A percentile compares a stretch with the other conserved stretches of the same genome.
phyloP scores from a whole-genome alignment of 2,329 filamentous ascomycete species.

The Emergomyces pasteurianus region DNA sequence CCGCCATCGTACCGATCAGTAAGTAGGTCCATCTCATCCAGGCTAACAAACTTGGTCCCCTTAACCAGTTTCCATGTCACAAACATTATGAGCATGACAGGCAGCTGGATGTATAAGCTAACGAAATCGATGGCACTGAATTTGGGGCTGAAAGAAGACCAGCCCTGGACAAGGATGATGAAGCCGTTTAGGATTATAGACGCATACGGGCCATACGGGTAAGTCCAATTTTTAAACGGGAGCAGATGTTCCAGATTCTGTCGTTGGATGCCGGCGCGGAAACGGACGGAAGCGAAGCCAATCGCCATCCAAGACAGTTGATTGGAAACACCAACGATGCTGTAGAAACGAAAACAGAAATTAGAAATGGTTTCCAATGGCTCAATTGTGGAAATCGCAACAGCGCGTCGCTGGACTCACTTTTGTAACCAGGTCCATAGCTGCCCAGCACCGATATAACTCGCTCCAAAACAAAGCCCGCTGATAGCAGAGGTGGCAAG shows the following conservation, averaged over 20 bases:
- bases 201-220: slow-evolving; percentile 49
- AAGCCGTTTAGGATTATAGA: slow-evolving; percentile 47
- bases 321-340: slow-evolving; percentile 55
- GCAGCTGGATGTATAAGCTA: slow-evolving; percentile 52
- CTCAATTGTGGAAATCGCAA: too few relatives aligned
- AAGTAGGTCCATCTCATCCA: slow-evolving; percentile 40
- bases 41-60: slow-evolving; percentile 33
- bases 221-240: slow-evolving; percentile 56
- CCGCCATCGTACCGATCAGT: slow-evolving; percentile 33
- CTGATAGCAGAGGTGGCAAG: slow-evolving; percentile 43
- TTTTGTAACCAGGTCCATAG: slow-evolving; percentile 58
- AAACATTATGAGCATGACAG: slow-evolving; percentile 46
- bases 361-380: not conserved
- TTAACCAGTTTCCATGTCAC: slow-evolving; percentile 44
- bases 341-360: slow-evolving; percentile 14
- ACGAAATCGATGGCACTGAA: slow-evolving; percentile 51
- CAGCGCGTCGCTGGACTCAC: slow-evolving; percentile 22
- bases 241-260: slow-evolving; percentile 52
- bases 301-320: slow-evolving; percentile 54
- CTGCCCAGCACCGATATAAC: slow-evolving; percentile 53
- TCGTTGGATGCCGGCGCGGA: slow-evolving; percentile 44
- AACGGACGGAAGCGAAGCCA: slow-evolving; percentile 52
- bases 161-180: slow-evolving; percentile 53
- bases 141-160: slow-evolving; percentile 44
- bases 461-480: slow-evolving; percentile 52